These are phyloP conservation scores for Psidium guajava DNA, from an alignment of 345 rosid species.

Conservation along the genomic window DNA sequence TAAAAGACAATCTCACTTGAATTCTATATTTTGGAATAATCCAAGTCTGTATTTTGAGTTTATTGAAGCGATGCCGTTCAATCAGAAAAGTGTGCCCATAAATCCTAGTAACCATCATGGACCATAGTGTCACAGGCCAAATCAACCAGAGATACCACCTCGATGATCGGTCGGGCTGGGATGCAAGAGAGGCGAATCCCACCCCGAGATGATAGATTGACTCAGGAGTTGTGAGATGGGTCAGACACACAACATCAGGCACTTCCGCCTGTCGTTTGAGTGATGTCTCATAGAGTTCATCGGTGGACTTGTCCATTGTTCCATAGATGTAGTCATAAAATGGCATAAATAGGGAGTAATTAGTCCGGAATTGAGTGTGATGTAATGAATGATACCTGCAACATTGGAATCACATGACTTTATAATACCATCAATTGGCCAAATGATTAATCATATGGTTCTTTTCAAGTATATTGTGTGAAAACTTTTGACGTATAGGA, in stretches of 20 bases:
- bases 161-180: conserved; percentile 29
- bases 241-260: conserved; percentile 53
- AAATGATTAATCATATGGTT: background rate
- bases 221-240: conserved; percentile 47
- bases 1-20: background rate
- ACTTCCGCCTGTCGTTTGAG: conserved; percentile 25
- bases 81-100: background rate
- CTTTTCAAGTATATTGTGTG: background rate
- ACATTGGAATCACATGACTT: background rate
- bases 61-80: background rate
- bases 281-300: background rate
- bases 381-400: conserved; percentile 8
- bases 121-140: background rate
- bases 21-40: background rate
- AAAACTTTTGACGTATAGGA: background rate
- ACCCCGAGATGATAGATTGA: conserved; percentile 51
- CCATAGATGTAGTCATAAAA: conserved; percentile 7
- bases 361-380: conserved; percentile 11
- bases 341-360: conserved; percentile 8
- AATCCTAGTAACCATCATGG: background rate
- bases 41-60: conserved; percentile 3
- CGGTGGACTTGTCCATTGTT: conserved; percentile 4
- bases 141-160: conserved; percentile 13
- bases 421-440: background rate
- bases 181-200: conserved; percentile 50